Conservation (phyloP, 2,329 filamentous ascomycete species). For the Penicillium crustosum region DNA sequence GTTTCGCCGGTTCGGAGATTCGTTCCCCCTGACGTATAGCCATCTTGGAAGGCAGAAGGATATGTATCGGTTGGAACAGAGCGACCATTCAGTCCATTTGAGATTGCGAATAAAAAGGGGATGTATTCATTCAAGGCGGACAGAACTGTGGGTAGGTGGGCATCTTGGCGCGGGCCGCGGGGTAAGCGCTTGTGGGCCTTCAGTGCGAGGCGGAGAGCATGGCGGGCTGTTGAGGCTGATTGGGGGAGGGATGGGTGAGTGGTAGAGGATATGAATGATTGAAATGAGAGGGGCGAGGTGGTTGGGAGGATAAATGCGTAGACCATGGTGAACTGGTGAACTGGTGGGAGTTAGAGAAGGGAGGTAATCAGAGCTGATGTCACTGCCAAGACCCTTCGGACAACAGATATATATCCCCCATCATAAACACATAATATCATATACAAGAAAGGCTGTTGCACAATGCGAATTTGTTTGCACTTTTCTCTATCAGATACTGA, state of each 20-base stretch:
- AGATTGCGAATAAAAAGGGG: slow-evolving; percentile 77
- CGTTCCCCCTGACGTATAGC: background rate
- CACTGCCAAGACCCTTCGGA: background rate
- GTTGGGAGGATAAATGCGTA: slow-evolving; percentile 87
- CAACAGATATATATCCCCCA: background rate
- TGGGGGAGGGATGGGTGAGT: slow-evolving; percentile 88
- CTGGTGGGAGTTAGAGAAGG: slow-evolving; percentile 16
- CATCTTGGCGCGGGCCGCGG: slow-evolving; percentile 62
- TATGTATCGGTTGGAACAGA: background rate
- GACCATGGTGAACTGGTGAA: slow-evolving; percentile 62
- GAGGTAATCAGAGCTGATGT: slow-evolving; percentile 2
- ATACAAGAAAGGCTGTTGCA: too few relatives aligned
- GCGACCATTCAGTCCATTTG: slow-evolving; percentile 62
- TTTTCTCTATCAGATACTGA: background rate
- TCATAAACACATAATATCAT: too few relatives aligned
- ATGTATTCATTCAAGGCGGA: slow-evolving; percentile 73
- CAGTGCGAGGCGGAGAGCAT: slow-evolving; percentile 76
- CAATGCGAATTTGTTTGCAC: too few relatives aligned
- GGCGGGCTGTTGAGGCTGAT: slow-evolving; percentile 77
- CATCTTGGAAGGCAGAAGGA: background rate
- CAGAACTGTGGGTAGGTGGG: slow-evolving; percentile 69
- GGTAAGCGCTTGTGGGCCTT: slow-evolving; percentile 90
- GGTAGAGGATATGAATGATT: slow-evolving; percentile 70
- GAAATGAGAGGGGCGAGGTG: slow-evolving; percentile 82
- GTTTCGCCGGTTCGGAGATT: slow-evolving; percentile 53